Conservation (phyloP, 2,329 filamentous ascomycete species). For the Scedosporium dehoogii region DNA sequence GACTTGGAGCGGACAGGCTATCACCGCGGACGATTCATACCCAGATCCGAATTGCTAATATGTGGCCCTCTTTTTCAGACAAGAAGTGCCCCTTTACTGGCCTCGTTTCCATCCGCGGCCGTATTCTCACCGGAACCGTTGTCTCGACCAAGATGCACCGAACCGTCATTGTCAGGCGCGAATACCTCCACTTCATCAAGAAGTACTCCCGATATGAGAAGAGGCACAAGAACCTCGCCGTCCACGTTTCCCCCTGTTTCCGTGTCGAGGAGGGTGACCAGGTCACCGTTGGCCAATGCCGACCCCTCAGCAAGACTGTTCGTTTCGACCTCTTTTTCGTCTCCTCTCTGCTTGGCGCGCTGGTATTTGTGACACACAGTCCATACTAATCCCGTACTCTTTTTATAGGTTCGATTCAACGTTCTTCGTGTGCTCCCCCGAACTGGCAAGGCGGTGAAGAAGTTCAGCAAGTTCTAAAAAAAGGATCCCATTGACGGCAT, state of each 20-base stretch:
- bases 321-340: slow-evolving; percentile 28
- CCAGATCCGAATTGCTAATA: neutral
- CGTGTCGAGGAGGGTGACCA: slow-evolving; percentile 99
- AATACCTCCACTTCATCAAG: slow-evolving; percentile 99
- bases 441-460: slow-evolving; percentile 95
- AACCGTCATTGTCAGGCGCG: slow-evolving; percentile 97
- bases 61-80: slow-evolving; percentile 46
- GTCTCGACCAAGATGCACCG: slow-evolving; percentile 99
- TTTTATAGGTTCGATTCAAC: slow-evolving; percentile 86
- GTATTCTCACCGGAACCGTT: slow-evolving; percentile 98
- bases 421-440: slow-evolving; percentile 96
- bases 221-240: slow-evolving; percentile 99
- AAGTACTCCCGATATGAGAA: slow-evolving; percentile 99
- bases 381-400: neutral
- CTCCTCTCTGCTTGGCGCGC: neutral
- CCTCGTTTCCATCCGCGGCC: slow-evolving; percentile 97
- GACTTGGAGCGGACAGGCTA: neutral
- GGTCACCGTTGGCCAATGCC: slow-evolving; percentile 99
- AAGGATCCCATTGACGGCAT: slow-evolving; percentile 37
- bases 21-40: neutral
- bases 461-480: slow-evolving; percentile 92
- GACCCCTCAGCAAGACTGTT: slow-evolving; percentile 99
- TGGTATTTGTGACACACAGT: neutral
- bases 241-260: slow-evolving; percentile 98
- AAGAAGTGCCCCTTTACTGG: slow-evolving; percentile 99